Evolutionary conservation across 2,329 filamentous ascomycete species (phyloP).

Genomic region (Amesomyces nigricolor): DNA sequence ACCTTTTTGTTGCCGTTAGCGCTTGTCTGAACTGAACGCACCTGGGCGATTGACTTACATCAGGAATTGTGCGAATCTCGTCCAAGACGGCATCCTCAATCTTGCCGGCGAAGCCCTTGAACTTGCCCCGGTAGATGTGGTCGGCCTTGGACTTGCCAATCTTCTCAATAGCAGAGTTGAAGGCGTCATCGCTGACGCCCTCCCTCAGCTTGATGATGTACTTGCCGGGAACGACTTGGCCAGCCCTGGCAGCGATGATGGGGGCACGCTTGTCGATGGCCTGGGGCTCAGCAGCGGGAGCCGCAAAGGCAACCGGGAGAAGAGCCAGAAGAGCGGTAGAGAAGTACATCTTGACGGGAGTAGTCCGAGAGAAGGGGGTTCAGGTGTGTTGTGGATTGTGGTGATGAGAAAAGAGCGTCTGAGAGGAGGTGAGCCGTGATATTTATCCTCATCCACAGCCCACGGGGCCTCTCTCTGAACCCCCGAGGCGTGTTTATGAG

Average conservation of each 20-base stretch:
- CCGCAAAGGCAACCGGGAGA: conserved; percentile 34
- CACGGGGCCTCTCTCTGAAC: too few species aligned
- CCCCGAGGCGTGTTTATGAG: background rate
- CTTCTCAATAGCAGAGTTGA: conserved; percentile 26
- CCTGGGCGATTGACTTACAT: conserved; percentile 16
- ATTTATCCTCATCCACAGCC: conserved; percentile 14
- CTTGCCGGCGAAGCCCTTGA: conserved; percentile 29
- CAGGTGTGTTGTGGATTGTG: conserved; percentile 8
- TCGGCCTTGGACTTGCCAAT: conserved; percentile 21
- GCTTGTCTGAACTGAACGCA: background rate
- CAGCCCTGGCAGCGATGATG: conserved; percentile 34
- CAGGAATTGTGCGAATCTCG: conserved; percentile 23
- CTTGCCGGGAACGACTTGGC: conserved; percentile 35
- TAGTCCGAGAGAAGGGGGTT: conserved; percentile 1
- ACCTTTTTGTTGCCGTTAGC: conserved; percentile 23
- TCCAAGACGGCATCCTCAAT: conserved; percentile 25
- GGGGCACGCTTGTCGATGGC: conserved; percentile 30
- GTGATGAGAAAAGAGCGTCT: conserved; percentile 4
- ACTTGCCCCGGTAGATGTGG: conserved; percentile 27
- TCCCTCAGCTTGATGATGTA: conserved; percentile 43
- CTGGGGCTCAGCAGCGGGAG: conserved; percentile 22
- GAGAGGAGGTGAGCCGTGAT: conserved; percentile 1
- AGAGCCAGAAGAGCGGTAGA: conserved; percentile 33
- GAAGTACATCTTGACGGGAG: conserved; percentile 33
- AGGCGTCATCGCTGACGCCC: conserved; percentile 26